Evolutionary conservation across 2,329 filamentous ascomycete genomes (phyloP), one percentile per base, ranked within the genome.

Genomic region (Curvularia sp.): DNA sequence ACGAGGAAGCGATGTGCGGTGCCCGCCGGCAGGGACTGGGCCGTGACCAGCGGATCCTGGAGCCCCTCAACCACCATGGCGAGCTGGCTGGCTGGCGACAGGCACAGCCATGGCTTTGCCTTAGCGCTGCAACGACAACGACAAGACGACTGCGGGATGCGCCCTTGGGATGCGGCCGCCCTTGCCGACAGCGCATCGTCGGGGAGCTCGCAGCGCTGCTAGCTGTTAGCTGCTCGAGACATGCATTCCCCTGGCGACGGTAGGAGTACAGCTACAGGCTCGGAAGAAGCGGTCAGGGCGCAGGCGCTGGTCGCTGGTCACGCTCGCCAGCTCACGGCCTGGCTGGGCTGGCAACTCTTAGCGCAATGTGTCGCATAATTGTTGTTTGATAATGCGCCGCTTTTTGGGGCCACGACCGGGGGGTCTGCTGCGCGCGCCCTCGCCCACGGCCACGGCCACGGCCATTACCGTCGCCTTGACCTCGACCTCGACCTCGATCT

Each of bases 231-330:
- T 55, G 56, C 28, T 53, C 53, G 46, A 64, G 33, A 61, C 48
- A 58, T 64, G 62, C 65, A 66, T 67, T 63, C 66, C 66, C 66
- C 67, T 69, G 67, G 67, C 62, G 46, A 57, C 62, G 57, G 62
- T 58, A 35, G 12, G 13, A 5, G 33, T 5, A 28, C 26, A 28
- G 26, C 30, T 15, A 52, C 53, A 58, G 55, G 52, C 60, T 56
- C 60, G 62, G 61, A 63, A 66, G 61, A 61, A 67, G 68, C 67
- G 68, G 67, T 69, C 67, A 70, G 61, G 62, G 64, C 60, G 57
- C 48, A 43, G 56, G 49, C 55, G 47, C 30, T 44, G 48, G 54
- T 53, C 57, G 49, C 64, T 64, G 66, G 63, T 69, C 64, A 71
- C 58, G 58, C 58, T 51, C 49, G 58, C 65, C 62, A 63, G 58